These are phyloP conservation scores for Penicillium fimorum DNA, from an alignment of 495 filamentous ascomycete genomes.

Conservation along the genomic window DNA sequence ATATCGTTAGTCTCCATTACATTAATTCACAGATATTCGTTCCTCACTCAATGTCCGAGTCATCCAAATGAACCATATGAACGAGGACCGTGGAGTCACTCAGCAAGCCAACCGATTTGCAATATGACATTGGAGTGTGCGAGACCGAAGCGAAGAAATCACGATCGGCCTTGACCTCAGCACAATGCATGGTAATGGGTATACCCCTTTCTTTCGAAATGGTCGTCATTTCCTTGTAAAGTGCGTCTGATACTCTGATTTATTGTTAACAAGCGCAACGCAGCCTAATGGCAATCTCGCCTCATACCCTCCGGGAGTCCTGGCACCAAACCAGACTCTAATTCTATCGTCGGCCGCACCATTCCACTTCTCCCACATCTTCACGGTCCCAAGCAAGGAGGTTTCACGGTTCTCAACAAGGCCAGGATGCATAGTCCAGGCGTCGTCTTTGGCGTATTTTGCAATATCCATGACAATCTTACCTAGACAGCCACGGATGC, in stretches of 20 bases:
- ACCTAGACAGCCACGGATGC: constrained; percentile 49
- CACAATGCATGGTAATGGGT: constrained; percentile 44
- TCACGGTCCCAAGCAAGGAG: constrained; percentile 42
- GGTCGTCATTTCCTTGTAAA: constrained; percentile 47
- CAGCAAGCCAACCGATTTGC: constrained; percentile 39
- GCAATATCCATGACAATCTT: constrained; percentile 42
- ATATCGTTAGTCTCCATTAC: not conserved
- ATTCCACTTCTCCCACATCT: constrained; percentile 51
- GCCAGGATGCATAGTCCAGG: constrained; percentile 52
- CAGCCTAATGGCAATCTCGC: not conserved
- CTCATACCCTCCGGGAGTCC: constrained; percentile 47
- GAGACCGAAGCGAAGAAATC: constrained; percentile 40
- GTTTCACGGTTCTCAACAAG: constrained; percentile 45
- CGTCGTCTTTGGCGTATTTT: constrained; percentile 44
- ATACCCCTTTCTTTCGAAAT: constrained; percentile 43
- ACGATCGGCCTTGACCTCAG: constrained; percentile 39
- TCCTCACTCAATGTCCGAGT: constrained; percentile 36
- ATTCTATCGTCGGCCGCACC: constrained; percentile 46
- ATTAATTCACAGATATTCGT: too few relatives aligned
- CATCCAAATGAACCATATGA: constrained; percentile 50
- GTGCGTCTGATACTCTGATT: constrained; percentile 40
- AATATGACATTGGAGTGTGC: constrained; percentile 47
- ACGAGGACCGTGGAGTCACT: constrained; percentile 40
- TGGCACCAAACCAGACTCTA: constrained; percentile 51
- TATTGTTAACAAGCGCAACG: constrained; percentile 5